phyloP scores from a whole-genome alignment of 768 basidiomycete genomes.

The Pisolithus albus region DNA sequence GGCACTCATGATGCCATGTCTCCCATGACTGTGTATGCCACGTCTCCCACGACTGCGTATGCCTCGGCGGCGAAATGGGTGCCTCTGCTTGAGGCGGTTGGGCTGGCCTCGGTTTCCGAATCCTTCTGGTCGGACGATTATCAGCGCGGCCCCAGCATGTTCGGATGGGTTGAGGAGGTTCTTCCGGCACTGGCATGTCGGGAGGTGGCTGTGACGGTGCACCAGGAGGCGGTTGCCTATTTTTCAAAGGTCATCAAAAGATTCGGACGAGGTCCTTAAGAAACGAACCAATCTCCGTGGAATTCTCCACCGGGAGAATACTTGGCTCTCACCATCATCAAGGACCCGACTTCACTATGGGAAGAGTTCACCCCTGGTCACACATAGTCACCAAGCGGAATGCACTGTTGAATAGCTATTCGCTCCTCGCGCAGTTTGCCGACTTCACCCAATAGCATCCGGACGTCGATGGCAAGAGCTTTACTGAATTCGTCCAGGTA shows the following conservation, averaged over 20 bases:
- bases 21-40: too few relatives aligned
- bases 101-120: conserved; percentile 37
- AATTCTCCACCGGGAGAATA: too few relatives aligned
- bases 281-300: conserved; percentile 40
- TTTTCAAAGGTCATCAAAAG: neutral
- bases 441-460: conserved; percentile 79
- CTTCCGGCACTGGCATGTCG: conserved; percentile 38
- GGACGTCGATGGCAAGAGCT: conserved; percentile 75
- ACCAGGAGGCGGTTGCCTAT: conserved; percentile 36
- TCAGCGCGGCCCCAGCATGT: conserved; percentile 60
- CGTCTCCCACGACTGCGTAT: conserved; percentile 38
- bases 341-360: too few relatives aligned
- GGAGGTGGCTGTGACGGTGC: conserved; percentile 37
- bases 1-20: conserved; percentile 58
- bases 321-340: too few relatives aligned
- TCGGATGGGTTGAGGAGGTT: conserved; percentile 34
- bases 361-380: too few relatives aligned
- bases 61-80: conserved; percentile 32
- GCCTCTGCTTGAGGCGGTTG: conserved; percentile 30
- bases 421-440: conserved; percentile 77
- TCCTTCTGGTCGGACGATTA: conserved; percentile 30
- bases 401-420: conserved; percentile 72
- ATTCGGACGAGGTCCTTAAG: neutral
- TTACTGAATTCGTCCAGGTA: conserved; percentile 87
- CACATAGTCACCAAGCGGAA: conserved; percentile 7